Conservation (phyloP, 192 early-diverging fungal genomes). For the Umbelopsis sp. region DNA sequence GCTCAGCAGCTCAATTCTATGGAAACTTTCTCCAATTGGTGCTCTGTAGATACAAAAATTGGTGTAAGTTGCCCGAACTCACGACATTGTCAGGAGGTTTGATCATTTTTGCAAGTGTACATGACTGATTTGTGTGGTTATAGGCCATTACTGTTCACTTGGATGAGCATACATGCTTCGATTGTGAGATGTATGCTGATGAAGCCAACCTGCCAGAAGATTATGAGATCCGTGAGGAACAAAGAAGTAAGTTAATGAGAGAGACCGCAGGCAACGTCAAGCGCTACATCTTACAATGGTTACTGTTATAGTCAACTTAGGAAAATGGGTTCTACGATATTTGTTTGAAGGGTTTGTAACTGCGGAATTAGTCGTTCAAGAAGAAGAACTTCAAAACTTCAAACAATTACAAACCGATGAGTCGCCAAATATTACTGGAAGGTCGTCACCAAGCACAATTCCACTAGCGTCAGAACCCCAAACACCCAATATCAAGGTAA, state of each 20-base stretch:
- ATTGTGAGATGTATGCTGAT: constrained; percentile 90
- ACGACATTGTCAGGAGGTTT: too few relatives aligned
- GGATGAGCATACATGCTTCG: constrained; percentile 77
- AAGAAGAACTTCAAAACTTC: background rate
- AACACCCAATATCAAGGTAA: constrained; percentile 11
- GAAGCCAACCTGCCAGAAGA: constrained; percentile 60
- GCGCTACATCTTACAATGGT: background rate
- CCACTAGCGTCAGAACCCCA: background rate
- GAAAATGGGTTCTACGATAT: constrained; percentile 81
- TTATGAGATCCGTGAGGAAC: constrained; percentile 63
- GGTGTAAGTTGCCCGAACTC: constrained; percentile 59
- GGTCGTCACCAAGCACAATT: background rate
- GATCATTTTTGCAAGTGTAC: background rate
- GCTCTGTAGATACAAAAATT: constrained; percentile 87
- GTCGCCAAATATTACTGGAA: background rate
- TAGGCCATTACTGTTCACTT: constrained; percentile 84
- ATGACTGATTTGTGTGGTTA: background rate
- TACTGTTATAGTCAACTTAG: constrained; percentile 67
- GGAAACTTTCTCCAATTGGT: constrained; percentile 91
- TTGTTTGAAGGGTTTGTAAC: constrained; percentile 64
- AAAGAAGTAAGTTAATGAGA: constrained; percentile 55
- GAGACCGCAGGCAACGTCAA: too few relatives aligned
- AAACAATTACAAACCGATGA: background rate
- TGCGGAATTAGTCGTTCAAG: constrained; percentile 28
- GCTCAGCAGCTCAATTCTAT: constrained; percentile 57